phyloP scores from a whole-genome alignment of 2,329 filamentous ascomycete genomes.

The Pseudocercospora crystallina region DNA sequence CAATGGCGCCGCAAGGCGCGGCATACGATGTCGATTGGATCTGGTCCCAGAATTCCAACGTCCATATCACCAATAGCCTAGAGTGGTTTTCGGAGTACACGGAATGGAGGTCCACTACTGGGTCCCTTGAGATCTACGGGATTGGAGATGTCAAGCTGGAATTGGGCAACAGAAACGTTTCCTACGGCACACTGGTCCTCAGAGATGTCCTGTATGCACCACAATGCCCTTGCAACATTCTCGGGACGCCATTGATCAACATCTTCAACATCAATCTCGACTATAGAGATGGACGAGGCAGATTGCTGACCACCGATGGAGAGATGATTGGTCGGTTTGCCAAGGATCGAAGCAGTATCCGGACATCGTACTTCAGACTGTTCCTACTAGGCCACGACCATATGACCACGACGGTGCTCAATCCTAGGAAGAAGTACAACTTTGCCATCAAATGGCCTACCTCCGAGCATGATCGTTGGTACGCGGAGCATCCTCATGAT shows the following conservation, averaged over 20 bases:
- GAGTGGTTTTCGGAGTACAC: slow-evolving; percentile 21
- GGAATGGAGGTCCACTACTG: neutral
- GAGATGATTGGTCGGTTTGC: too few species aligned
- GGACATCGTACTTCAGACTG: too few species aligned
- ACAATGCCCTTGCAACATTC: slow-evolving; percentile 13
- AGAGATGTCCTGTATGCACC: slow-evolving; percentile 19
- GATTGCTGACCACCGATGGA: too few species aligned
- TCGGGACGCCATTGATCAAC: slow-evolving; percentile 4
- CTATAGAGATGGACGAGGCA: too few species aligned
- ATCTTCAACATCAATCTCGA: too few species aligned
- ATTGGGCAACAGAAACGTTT: neutral
- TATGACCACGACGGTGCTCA: too few species aligned
- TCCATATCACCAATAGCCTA: slow-evolving; percentile 23
- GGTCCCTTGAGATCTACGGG: neutral
- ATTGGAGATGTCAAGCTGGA: slow-evolving; percentile 13
- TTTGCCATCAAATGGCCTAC: too few species aligned
- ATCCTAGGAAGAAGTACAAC: too few species aligned
- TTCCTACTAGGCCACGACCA: too few species aligned
- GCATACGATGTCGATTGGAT: slow-evolving; percentile 24
- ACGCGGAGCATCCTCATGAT: too few species aligned
- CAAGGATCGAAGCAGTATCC: too few species aligned
- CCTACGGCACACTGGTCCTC: neutral
- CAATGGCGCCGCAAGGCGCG: slow-evolving; percentile 21
- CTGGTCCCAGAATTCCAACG: slow-evolving; percentile 19
- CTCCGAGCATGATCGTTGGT: too few species aligned